Evolutionary conservation across 257 asterid genomes (phyloP), one percentile per base, ranked within the genome.

Genomic region (Ilex aquifolium): DNA sequence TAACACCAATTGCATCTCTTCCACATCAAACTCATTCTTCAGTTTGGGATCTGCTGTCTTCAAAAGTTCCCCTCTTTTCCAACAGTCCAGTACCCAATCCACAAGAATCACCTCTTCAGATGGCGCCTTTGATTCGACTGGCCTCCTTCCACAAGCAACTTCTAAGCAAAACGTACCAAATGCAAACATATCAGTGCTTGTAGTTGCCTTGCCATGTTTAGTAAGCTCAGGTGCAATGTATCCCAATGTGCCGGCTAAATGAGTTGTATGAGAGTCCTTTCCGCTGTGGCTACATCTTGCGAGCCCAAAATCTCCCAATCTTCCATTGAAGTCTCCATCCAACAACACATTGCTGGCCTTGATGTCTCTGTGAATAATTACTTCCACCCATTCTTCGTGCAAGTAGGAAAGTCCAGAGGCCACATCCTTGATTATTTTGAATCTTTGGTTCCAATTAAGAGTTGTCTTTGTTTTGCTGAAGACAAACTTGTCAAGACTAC

Each of bases 361-460:
- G 2, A 72, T 60, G 52, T 72, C 76, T 60, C 76, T 65, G 51
- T 65, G 76, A 32, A 72, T 66, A 14, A 72, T 66, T 27, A 67
- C 50, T 44, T 72, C 68, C 10, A 48, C 68, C 68, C 60, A 60
- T 15, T 31, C 72, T 17, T 72, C 76, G 7, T 72, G 77, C 31
- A 72, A 53, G 60, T 73, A 73, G 16, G 58, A 32, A 2, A 73
- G 69, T 4, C 73, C 77, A 2, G 69, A 67, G 1, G 77, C 77
- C 9, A 73, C 77, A 21, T 69, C 77, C 44, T 73, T 67, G 70
- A 73, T 63, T 9, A 73, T 51, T 6, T 29, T 36, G 30, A 67
- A 73, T 62, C 77, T 73, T 46, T 57, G 49, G 6, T n/a, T 27
- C 77, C 77, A 73, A 46, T 31, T 63, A 10, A 71, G 68, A 16